phyloP scores from a whole-genome alignment of 2,329 filamentous ascomycete genomes.

The Ophiobolus disseminans region DNA sequence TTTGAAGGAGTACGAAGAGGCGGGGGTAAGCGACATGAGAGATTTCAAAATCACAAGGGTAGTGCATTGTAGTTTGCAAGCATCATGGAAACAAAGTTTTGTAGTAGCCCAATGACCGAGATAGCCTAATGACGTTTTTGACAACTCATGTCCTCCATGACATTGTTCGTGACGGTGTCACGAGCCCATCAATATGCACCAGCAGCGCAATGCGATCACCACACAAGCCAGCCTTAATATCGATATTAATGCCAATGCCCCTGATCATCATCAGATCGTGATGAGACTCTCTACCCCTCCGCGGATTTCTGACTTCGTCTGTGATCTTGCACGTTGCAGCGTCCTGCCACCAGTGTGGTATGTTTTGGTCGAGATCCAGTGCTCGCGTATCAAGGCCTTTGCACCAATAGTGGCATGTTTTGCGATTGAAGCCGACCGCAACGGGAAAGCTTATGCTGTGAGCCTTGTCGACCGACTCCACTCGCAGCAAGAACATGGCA shows the following conservation, averaged over 20 bases:
- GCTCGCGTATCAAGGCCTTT: conserved; percentile 21
- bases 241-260: conserved; percentile 25
- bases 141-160: too few species aligned
- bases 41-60: too few species aligned
- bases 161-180: too few species aligned
- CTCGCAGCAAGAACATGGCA: conserved; percentile 23
- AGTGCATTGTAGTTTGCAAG: neutral
- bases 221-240: conserved; percentile 25
- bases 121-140: too few species aligned
- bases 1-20: neutral
- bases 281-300: conserved; percentile 18
- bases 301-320: conserved; percentile 19
- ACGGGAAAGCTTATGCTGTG: conserved; percentile 27
- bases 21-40: neutral
- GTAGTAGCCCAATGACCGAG: neutral
- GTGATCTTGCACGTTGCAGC: conserved; percentile 21
- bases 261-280: conserved; percentile 29
- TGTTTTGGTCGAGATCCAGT: conserved; percentile 1
- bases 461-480: conserved; percentile 23
- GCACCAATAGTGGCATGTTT: conserved; percentile 33
- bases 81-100: neutral
- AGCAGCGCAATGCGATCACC: conserved; percentile 28
- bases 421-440: conserved; percentile 28
- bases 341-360: conserved; percentile 15
- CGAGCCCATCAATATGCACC: conserved; percentile 31